Conservation (phyloP, 2,329 filamentous ascomycete species). For the Trichocomaceae sp. region DNA sequence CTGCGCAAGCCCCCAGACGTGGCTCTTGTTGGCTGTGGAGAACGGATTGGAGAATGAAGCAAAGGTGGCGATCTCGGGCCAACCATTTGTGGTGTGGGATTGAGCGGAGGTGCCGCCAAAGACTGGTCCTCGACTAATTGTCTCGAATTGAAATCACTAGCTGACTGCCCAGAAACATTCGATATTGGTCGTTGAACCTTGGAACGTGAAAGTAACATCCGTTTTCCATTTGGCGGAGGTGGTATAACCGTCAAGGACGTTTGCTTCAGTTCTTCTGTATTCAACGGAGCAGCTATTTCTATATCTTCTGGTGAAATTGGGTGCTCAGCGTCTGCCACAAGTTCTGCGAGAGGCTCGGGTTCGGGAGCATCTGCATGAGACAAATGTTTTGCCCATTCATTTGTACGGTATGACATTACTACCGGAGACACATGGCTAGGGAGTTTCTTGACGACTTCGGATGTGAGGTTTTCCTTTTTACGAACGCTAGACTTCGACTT, state of each 20-base stretch:
- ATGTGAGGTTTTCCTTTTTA: slow-evolving; percentile 25
- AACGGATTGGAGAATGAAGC: not conserved
- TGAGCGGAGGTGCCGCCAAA: not conserved
- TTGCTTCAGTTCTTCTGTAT: slow-evolving; percentile 59
- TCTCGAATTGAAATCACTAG: not conserved
- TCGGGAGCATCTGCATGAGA: slow-evolving; percentile 67
- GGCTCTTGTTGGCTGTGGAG: not conserved
- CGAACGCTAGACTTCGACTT: slow-evolving; percentile 14
- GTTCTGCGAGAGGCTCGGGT: slow-evolving; percentile 39
- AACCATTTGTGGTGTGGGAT: not conserved
- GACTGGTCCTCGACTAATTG: not conserved
- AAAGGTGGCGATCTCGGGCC: not conserved
- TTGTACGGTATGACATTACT: slow-evolving; percentile 77
- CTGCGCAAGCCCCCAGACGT: slow-evolving; percentile 13
- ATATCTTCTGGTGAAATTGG: slow-evolving; percentile 18
- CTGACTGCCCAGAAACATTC: not conserved
- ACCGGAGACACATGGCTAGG: slow-evolving; percentile 68
- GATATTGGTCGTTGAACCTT: slow-evolving; percentile 7
- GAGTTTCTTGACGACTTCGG: slow-evolving; percentile 48
- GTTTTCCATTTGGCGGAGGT: slow-evolving; percentile 27
- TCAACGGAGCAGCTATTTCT: slow-evolving; percentile 56
- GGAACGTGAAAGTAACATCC: not conserved
- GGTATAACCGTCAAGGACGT: slow-evolving; percentile 51
- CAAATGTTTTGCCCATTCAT: slow-evolving; percentile 93
- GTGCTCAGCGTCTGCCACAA: slow-evolving; percentile 11